Evolutionary conservation across 225 moss, liverwort and hornwort genomes (phyloP).

Genomic region (Neckera pumila): DNA sequence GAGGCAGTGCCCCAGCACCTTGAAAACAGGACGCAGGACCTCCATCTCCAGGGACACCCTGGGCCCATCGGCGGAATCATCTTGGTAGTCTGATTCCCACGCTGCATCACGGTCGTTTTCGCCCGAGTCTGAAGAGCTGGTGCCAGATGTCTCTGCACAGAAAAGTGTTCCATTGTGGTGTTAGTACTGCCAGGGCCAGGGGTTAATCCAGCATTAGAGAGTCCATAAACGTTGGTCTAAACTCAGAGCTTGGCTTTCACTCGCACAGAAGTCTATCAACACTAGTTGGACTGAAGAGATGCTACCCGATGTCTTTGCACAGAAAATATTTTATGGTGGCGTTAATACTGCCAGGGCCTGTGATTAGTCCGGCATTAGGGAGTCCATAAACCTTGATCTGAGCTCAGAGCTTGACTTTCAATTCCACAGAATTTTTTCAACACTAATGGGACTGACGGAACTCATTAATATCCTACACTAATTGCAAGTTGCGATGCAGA

Average conservation of each 20-base stretch:
- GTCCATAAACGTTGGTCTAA: background rate
- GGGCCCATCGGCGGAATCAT: conserved; percentile 34
- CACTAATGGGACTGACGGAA: background rate
- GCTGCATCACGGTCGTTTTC: conserved; percentile 33
- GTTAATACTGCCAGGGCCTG: background rate
- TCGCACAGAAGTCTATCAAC: background rate
- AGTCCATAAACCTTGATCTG: background rate
- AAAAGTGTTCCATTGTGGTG: background rate
- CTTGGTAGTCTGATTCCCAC: conserved; percentile 36
- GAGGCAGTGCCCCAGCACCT: conserved; percentile 86
- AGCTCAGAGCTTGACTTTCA: background rate
- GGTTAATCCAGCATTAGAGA: background rate
- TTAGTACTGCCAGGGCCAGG: background rate
- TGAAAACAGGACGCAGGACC: conserved; percentile 70
- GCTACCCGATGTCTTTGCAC: conserved; percentile 1
- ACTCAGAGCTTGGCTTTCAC: background rate
- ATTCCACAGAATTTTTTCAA: background rate
- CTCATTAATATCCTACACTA: background rate
- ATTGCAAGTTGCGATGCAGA: background rate
- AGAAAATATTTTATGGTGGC: background rate
- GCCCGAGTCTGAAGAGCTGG: conserved; percentile 1
- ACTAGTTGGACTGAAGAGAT: background rate
- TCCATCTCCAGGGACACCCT: conserved; percentile 67
- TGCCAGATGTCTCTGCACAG: conserved; percentile 12
- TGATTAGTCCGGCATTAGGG: background rate